Evolutionary conservation across 176 grass and related monocot species (phyloP), one percentile per base, ranked within the genome.

Genomic region (Oryza australiensis): DNA sequence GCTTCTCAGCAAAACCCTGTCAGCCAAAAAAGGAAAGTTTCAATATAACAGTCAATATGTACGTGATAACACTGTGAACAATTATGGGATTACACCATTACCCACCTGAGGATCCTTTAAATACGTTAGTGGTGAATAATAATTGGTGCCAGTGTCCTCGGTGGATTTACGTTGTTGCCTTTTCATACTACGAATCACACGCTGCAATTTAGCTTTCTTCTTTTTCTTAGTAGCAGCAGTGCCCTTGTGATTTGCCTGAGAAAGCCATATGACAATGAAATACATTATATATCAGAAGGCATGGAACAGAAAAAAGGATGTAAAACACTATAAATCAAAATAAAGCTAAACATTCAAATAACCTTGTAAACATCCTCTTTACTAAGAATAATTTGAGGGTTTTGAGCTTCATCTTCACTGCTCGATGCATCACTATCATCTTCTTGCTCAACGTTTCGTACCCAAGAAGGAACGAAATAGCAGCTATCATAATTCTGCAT

Each of bases 281-380:
- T 35, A 24, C 26, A 70, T n/a, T 26, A 42, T 79, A 32, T 37
- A 65, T 75, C 20, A 81, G 68, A 82, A 38, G 27, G 38, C 45
- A 64, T 23, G 72, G 23, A 73, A 15, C 22, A 88, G 22, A 69
- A 77, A 67, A 5, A 66, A 42, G 43, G 14, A 73, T 71, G 77
- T 49, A 29, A 77, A 43, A 65, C 72, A 82, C 2, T 46, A 30
- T 55, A 42, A 68, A 30, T 38, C 46, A 2, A 86, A n/a, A 42
- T 27, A n/a, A 66, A 38, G 16, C 18, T 27, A 22, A 48, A 79
- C 35, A 64, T 37, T 26, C 65, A 15, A 87, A 70, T 35, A 24
- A 98, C 95, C 95, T 98, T 98, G 80, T 98, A 98, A 86, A 98
- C 87, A 90, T 94, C 92, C 48, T 95, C 90, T 88, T 87, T 89